Evolutionary conservation across 108 stramenopile genomes (phyloP).

Genomic region (Licmophora abbreviata): DNA sequence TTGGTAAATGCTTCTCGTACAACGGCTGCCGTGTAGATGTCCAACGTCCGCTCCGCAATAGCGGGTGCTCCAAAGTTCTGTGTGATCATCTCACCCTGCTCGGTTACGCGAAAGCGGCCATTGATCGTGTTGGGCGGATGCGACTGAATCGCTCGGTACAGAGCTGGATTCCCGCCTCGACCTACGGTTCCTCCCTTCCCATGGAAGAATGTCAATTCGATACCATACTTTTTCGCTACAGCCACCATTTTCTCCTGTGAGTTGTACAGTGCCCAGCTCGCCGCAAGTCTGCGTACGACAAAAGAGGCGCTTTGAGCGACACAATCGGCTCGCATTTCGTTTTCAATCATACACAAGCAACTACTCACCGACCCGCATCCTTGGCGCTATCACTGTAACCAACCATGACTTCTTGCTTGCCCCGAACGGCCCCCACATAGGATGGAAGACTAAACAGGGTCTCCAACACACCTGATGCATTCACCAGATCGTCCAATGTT

Average conservation of each 20-base stretch:
- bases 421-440: constrained; percentile 77
- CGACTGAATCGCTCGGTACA: constrained; percentile 76
- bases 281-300: constrained; percentile 88
- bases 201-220: constrained; percentile 95
- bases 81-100: constrained; percentile 98
- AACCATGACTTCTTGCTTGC: constrained; percentile 97
- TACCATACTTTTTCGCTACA: constrained; percentile 61
- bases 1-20: constrained; percentile 75
- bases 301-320: background rate
- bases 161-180: constrained; percentile 89
- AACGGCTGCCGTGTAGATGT: constrained; percentile 94
- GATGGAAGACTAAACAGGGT: constrained; percentile 62
- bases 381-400: constrained; percentile 96
- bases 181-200: constrained; percentile 98
- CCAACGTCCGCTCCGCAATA: constrained; percentile 88
- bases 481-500: constrained; percentile 86
- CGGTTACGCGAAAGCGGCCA: constrained; percentile 97
- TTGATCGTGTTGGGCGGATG: constrained; percentile 95
- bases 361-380: constrained; percentile 97
- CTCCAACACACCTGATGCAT: constrained; percentile 58
- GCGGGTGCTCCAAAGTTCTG: constrained; percentile 92
- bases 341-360: constrained; percentile 4
- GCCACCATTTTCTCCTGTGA: constrained; percentile 85
- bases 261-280: constrained; percentile 93
- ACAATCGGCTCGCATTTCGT: background rate